Evolutionary conservation across 306 rosid genomes (phyloP).

Genomic region (Vigna angularis): DNA sequence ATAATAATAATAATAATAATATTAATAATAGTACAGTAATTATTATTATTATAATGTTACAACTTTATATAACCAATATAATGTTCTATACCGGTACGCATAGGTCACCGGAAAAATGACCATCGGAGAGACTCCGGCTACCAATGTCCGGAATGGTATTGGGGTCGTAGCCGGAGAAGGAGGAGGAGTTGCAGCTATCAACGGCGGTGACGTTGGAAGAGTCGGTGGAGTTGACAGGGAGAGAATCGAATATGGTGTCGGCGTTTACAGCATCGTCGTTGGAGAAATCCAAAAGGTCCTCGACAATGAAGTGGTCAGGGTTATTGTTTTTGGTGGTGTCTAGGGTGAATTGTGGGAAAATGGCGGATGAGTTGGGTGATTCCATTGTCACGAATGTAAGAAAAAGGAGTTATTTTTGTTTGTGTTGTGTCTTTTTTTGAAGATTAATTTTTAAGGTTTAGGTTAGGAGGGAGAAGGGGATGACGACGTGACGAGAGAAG

Average conservation of each 20-base stretch:
- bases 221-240: constrained; percentile 45
- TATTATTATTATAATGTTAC: not conserved
- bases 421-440: not conserved
- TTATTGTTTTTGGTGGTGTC: constrained; percentile 46
- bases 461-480: not conserved
- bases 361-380: constrained; percentile 51
- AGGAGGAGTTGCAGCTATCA: constrained; percentile 65
- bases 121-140: constrained; percentile 46
- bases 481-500: not conserved
- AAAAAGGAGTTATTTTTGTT: not conserved
- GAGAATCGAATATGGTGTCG: constrained; percentile 44
- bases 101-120: constrained; percentile 66
- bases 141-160: constrained; percentile 38
- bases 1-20: no score
- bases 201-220: constrained; percentile 55
- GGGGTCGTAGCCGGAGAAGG: constrained; percentile 53
- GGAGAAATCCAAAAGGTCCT: constrained; percentile 80
- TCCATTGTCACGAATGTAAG: constrained; percentile 46
- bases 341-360: constrained; percentile 47
- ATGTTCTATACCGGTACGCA: constrained; percentile 69
- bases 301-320: constrained; percentile 65
- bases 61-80: not conserved
- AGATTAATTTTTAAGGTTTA: constrained; percentile 22
- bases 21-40: not conserved
- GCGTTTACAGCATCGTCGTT: constrained; percentile 58